Base-by-base conservation (phyloP, 208 protist genomes). In the Leishmania guyanensis region DNA sequence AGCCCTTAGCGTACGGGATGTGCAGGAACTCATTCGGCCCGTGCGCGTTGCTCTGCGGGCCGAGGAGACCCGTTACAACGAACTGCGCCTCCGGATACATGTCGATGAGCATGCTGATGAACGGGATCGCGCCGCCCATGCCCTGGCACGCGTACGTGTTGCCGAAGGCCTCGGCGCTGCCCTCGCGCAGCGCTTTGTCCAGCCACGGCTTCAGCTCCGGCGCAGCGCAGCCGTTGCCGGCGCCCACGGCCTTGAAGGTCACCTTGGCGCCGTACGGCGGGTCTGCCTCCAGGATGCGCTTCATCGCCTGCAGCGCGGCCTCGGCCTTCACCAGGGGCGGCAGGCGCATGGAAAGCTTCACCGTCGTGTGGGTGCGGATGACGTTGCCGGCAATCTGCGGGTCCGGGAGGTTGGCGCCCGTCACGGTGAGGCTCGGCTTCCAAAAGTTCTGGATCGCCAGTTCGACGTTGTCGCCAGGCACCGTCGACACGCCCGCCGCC, bases 11-110 rank as follows among this genome's bases (percentile, higher is more conserved):
- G 74, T 94, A 98, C 6, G 83, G 72, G 64, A 99, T 91, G 79
- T 99, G 86, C 12, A 99, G 82, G 80, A 98, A 99, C 86, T 99
- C 98, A 83, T 99, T 98, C 29, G 97, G 97, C 39, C 98, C 98
- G 81, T 99, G 98, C 26, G 96, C 96, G 82, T 98, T 98, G 79
- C 89, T 96, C 77, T 91, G 80, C 64, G 97, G 97, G 50, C 96
- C 97, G 3, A 99, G 85, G 1, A 99, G 80, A 76, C 98, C 98
- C 0, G 98, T 98, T 36, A 99, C 93, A 6, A 98, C 76, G 78
- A 99, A 98, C 90, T 99, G 95, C 36, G 98, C 95, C 33, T 91
- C 66, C n/a, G 97, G 97, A 91, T 96, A 99, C 58, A 78, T 88
- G 14, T 95, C 65, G 65, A 94, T 81, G 0, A 99, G 92, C 90